Conservation (phyloP, 2,329 filamentous ascomycete genomes). For the Stemphylium lycopersici region DNA sequence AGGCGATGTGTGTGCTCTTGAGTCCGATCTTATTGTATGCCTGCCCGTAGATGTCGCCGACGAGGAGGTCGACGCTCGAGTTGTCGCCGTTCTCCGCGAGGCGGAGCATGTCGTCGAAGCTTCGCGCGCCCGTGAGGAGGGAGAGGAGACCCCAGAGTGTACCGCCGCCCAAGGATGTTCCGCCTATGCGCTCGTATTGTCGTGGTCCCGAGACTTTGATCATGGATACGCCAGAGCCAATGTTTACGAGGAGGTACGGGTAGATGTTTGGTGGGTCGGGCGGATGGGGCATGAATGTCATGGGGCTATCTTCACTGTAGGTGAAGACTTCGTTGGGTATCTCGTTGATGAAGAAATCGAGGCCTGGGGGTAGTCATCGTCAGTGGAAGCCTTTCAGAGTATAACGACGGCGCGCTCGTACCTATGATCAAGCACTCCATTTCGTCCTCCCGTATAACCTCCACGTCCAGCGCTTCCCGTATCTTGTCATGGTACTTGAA, state of each 20-base stretch:
- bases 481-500: constrained; percentile 97
- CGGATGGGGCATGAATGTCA: constrained; percentile 80
- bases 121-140: constrained; percentile 87
- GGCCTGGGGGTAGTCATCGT: constrained; percentile 60
- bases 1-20: constrained; percentile 94
- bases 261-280: constrained; percentile 73
- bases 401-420: constrained; percentile 47
- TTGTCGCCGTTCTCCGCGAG: constrained; percentile 94
- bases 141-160: constrained; percentile 96
- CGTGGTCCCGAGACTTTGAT: constrained; percentile 93
- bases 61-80: constrained; percentile 89
- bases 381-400: not conserved
- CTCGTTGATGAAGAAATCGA: constrained; percentile 98
- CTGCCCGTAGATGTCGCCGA: constrained; percentile 96
- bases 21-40: constrained; percentile 96
- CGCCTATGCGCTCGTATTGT: constrained; percentile 87
- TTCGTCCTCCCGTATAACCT: constrained; percentile 92
- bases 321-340: constrained; percentile 97
- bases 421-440: constrained; percentile 98
- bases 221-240: constrained; percentile 95
- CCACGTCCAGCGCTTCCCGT: constrained; percentile 78
- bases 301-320: constrained; percentile 81
- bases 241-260: constrained; percentile 97
- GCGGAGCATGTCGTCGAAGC: constrained; percentile 97
- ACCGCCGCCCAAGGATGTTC: constrained; percentile 93